Conservation (phyloP, 306 rosid genomes). For the Ormosia emarginata region DNA sequence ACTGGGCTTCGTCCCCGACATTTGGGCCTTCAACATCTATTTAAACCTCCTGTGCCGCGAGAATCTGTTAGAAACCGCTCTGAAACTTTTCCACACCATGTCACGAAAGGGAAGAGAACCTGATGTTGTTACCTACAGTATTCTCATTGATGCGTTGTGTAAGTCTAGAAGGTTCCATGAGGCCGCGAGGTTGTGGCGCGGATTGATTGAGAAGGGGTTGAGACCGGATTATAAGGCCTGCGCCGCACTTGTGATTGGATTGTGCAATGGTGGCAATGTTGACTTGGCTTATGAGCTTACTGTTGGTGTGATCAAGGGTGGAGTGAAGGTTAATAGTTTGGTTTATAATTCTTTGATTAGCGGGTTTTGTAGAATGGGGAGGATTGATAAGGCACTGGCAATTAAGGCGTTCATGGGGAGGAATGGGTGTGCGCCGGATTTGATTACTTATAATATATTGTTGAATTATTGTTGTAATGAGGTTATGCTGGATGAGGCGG, state of each 20-base stretch:
- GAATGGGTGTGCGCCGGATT: slow-evolving; percentile 73
- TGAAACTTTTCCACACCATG: slow-evolving; percentile 48
- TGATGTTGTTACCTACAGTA: slow-evolving; percentile 69
- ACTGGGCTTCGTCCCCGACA: slow-evolving; percentile 68
- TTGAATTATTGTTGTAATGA: slow-evolving; percentile 77
- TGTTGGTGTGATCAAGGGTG: slow-evolving; percentile 54
- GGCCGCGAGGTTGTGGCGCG: slow-evolving; percentile 58
- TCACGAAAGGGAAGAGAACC: slow-evolving; percentile 61
- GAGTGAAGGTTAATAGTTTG: slow-evolving; percentile 44
- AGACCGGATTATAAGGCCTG: slow-evolving; percentile 63
- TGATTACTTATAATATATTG: slow-evolving; percentile 77
- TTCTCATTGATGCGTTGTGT: slow-evolving; percentile 59
- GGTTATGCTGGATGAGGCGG: slow-evolving; percentile 63
- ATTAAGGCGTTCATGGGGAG: slow-evolving; percentile 69
- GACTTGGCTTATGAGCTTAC: slow-evolving; percentile 86
- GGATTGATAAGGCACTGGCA: slow-evolving; percentile 62
- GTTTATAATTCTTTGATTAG: slow-evolving; percentile 69
- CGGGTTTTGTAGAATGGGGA: slow-evolving; percentile 71
- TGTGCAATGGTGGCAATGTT: slow-evolving; percentile 71
- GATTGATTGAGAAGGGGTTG: slow-evolving; percentile 54
- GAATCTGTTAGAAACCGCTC: slow-evolving; percentile 42
- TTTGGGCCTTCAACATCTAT: slow-evolving; percentile 86
- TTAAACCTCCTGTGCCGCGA: slow-evolving; percentile 59
- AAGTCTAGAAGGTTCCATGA: slow-evolving; percentile 46
- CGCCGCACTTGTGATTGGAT: slow-evolving; percentile 69